Evolutionary conservation across 192 early-diverging fungal species (phyloP).

Genomic region (Haplosporangium gracile): DNA sequence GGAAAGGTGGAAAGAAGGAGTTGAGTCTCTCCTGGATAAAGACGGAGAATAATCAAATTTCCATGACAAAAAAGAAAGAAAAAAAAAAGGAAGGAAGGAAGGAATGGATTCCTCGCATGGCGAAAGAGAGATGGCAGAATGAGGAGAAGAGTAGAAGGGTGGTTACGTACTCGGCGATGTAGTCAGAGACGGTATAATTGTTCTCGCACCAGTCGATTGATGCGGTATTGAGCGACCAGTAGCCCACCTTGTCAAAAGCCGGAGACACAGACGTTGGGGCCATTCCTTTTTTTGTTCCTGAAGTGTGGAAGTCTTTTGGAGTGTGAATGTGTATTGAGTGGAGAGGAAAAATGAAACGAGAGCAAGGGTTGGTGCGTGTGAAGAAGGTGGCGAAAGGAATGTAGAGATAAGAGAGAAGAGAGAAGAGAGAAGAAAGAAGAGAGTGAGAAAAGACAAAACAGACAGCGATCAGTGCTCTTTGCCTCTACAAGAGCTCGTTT

Average conservation of each 20-base stretch:
- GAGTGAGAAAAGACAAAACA: no score
- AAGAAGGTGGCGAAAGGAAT: background rate
- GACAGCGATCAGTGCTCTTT: no score
- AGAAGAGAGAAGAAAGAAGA: background rate
- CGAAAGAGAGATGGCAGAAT: background rate
- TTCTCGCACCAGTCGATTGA: constrained; percentile 57
- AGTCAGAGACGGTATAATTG: constrained; percentile 62
- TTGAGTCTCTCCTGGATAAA: no score
- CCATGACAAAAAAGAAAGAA: no score
- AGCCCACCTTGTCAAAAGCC: constrained; percentile 17
- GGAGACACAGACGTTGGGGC: constrained; percentile 13
- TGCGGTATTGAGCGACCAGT: constrained; percentile 47
- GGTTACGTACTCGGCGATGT: constrained; percentile 64
- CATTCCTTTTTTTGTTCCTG: background rate
- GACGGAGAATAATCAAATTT: no score
- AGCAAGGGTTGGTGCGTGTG: background rate
- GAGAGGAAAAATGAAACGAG: no score
- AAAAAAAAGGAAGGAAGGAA: no score
- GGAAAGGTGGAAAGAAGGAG: no score
- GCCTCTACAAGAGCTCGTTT: no score
- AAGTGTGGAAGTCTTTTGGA: no score
- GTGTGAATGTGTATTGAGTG: no score
- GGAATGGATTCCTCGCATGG: background rate
- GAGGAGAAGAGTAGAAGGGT: background rate
- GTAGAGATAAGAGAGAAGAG: background rate